These are phyloP conservation scores for Gonapodya prolifera DNA, from an alignment of 192 early-diverging fungal species.

Conservation along the genomic window DNA sequence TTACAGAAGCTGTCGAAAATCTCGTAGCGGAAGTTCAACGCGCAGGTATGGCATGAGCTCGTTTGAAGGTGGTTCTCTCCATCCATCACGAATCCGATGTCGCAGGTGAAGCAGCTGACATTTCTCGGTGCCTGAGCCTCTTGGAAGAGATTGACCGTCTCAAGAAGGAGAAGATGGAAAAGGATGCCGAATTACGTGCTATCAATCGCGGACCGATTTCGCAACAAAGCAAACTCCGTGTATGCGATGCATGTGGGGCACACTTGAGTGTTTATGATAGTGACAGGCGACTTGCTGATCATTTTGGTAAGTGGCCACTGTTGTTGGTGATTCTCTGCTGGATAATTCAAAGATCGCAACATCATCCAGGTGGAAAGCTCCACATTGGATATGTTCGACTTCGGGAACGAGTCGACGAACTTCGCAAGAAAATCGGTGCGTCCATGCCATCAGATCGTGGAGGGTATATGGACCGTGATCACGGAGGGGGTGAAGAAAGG, in stretches of 20 bases:
- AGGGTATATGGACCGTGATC: neutral
- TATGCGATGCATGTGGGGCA: conserved; percentile 40
- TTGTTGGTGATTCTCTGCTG: neutral
- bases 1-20: neutral
- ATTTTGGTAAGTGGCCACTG: conserved; percentile 34
- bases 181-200: conserved; percentile 18
- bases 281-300: conserved; percentile 34
- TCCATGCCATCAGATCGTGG: neutral
- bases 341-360: too few relatives aligned
- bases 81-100: too few relatives aligned
- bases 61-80: too few relatives aligned
- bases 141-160: conserved; percentile 28
- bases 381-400: conserved; percentile 38
- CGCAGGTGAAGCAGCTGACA: conserved; percentile 32
- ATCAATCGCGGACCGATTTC: conserved; percentile 23
- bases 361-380: conserved; percentile 20
- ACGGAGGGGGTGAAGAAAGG: neutral
- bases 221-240: conserved; percentile 40
- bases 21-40: neutral
- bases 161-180: conserved; percentile 24
- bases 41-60: neutral
- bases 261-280: conserved; percentile 36
- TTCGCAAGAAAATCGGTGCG: conserved; percentile 8
- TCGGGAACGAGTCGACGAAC: conserved; percentile 32
- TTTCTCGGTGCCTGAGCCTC: conserved; percentile 26